Conservation (phyloP, 768 basidiomycete genomes). For the Lanmaoa rubissima region DNA sequence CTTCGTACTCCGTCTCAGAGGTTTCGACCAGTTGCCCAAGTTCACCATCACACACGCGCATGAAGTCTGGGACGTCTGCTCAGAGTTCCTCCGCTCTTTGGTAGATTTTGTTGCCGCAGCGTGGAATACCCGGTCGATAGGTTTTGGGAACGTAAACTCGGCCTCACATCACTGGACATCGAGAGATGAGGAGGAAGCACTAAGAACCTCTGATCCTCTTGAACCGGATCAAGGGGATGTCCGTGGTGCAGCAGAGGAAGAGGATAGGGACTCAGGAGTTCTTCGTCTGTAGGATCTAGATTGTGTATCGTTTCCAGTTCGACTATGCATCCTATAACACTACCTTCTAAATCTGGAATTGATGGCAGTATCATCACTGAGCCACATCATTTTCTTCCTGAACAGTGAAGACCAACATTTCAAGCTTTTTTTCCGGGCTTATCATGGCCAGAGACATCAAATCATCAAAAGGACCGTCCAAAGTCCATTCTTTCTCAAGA, state of each 20-base stretch:
- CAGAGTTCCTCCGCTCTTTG: constrained; percentile 17
- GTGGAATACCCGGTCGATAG: constrained; percentile 18
- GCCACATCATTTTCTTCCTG: constrained; percentile 13
- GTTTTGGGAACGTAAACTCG: constrained; percentile 16
- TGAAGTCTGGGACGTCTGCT: constrained; percentile 23
- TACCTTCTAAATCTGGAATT: constrained; percentile 26
- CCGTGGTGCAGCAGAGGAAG: not conserved
- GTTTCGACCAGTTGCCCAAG: constrained; percentile 71
- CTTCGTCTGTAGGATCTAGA: constrained; percentile 15
- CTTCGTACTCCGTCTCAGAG: constrained; percentile 67
- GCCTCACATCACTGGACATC: constrained; percentile 33
- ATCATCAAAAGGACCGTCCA: constrained; percentile 12
- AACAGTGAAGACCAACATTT: not conserved
- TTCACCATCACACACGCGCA: constrained; percentile 37
- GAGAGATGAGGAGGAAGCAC: constrained; percentile 31
- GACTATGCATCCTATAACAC: constrained; percentile 7
- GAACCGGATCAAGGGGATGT: constrained; percentile 10
- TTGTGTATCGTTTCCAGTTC: not conserved
- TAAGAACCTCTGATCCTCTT: constrained; percentile 24
- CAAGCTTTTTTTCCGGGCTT: not conserved
- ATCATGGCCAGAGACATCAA: constrained; percentile 20
- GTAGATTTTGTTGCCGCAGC: constrained; percentile 10
- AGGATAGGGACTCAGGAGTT: not conserved
- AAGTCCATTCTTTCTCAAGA: constrained; percentile 14
- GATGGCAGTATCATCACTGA: constrained; percentile 8